Evolutionary conservation across 139 green algal genomes (phyloP), one percentile per base, ranked within the genome.

Genomic region (Haematococcus sp.): DNA sequence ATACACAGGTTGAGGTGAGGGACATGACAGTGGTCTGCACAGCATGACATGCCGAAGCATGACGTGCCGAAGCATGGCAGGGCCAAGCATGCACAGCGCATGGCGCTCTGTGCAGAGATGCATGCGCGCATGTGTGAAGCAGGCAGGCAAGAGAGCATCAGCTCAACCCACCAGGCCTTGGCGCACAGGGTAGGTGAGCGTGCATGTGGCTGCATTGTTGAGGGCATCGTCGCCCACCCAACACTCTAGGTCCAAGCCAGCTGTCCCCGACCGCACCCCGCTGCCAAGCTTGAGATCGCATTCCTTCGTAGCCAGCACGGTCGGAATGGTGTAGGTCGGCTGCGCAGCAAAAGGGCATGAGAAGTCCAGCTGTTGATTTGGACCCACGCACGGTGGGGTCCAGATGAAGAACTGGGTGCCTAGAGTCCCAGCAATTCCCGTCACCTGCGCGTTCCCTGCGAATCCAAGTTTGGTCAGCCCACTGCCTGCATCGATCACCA

Each of bases 381-480:
- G 7, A 49, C 11, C 7, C 40, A 19, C 11, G 40, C 35, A 11
- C n/a, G 27, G 3, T n/a, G 25, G n/a, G 4, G 61, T n/a, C 4
- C 19, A 20, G 4, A 27, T 31, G 40, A 4, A 28, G 54, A 4
- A 13, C 23, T 15, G 28, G 16, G 40, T 9, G 34, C 16, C 15
- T 23, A 34, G 17, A 16, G 51, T 22, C 30, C 1, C 7, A 1
- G 30, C 33, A 66, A 23, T 27, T 33, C n/a, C n/a, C 31, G 44
- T 13, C 4, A 65, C 74, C 74, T 80, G 64, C 1, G 81, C 32
- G 76, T 94, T 94, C 15, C 88, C 86, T 4, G 88, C 82, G 30
- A 92, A 93, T 1, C 90, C 90, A 46, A 92, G 77, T 63, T 95
- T 95, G 0, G 86, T 90, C 51, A 77, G 94, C 33, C 88, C 86